These are phyloP conservation scores for Tolypocladium ophioglossoides DNA, from an alignment of 2,329 filamentous ascomycete species.

Conservation along the genomic window DNA sequence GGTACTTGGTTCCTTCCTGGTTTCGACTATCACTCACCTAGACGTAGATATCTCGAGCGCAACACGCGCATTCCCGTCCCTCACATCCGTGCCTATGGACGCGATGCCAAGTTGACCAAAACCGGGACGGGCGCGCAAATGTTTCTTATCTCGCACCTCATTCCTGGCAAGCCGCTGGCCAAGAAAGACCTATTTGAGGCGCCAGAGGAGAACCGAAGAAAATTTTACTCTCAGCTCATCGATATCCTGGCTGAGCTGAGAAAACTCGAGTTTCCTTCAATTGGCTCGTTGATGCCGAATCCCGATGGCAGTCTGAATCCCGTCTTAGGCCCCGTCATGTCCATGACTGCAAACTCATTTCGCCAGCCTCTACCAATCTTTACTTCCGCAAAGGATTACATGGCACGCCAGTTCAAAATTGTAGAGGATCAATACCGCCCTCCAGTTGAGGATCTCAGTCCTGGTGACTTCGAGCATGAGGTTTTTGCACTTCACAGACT, in stretches of 20 bases:
- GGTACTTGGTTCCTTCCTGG: neutral
- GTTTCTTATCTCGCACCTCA: too few relatives aligned
- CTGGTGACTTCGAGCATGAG: too few relatives aligned
- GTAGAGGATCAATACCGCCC: too few relatives aligned
- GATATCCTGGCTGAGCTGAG: slow-evolving; percentile 14
- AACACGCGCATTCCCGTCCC: slow-evolving; percentile 13
- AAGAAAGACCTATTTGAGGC: slow-evolving; percentile 4
- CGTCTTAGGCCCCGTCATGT: slow-evolving; percentile 10
- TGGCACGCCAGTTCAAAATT: neutral
- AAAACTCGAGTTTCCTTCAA: slow-evolving; percentile 10
- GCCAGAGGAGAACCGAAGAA: slow-evolving; percentile 2
- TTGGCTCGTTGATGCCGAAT: slow-evolving; percentile 14
- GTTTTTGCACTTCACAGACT: too few relatives aligned
- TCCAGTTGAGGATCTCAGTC: too few relatives aligned
- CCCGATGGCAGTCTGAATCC: slow-evolving; percentile 4
- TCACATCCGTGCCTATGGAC: slow-evolving; percentile 10
- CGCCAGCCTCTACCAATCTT: neutral
- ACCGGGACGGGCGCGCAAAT: neutral
- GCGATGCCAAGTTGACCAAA: slow-evolving; percentile 1
- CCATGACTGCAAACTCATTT: slow-evolving; percentile 6
- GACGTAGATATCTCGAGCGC: slow-evolving; percentile 9
- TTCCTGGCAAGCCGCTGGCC: slow-evolving; percentile 10
- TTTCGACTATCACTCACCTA: slow-evolving; percentile 1
- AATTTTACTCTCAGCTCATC: slow-evolving; percentile 14
- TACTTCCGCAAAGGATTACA: neutral